Evolutionary conservation across 139 green algal species (phyloP), one percentile per base, ranked within the genome.

Genomic region (Coccomyxa sp.): DNA sequence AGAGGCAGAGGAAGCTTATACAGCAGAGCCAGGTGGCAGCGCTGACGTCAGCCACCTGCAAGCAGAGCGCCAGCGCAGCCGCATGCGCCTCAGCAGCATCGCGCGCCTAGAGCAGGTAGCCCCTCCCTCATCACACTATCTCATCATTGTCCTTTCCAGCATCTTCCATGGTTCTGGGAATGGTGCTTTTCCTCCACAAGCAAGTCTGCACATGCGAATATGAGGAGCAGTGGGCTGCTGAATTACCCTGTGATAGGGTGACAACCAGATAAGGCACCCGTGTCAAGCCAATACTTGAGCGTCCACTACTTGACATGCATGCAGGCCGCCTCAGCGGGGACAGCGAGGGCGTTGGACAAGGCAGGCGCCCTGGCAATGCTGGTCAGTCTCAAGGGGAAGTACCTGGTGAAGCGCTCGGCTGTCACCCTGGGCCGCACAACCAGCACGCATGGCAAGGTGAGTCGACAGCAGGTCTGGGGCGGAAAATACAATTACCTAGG

Each of bases 321-420:
- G n/a, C 70, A 78, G 40, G 39, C 39, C 10, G 82, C 78, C 3
- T 81, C 77, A 35, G 79, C 77, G 31, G 50, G 81, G 0, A 78
- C 37, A 5, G 77, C 55, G 38, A 68, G 82, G 24, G 70, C 85
- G 39, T 74, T 91, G 73, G 87, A 91, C 68, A 36, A 69, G 0
- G 69, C 84, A n/a, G 83, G 79, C 72, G 85, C 79, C 31, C 70
- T 91, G 39, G 85, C 86, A 0, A 72, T 72, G 74, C 74, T 91
- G 70, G 83, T 74, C 79, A 77, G 85, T 0, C 58, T 37, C 8
- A 29, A 39, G 4, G 31, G 33, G 37, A 82, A 81, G n/a, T 90
- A 78, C 40, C 70, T 89, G 38, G 31, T 91, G 29, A 78, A 81
- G 7, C 77, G 83, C 39, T 78, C 72, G 0, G 79, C 75, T 31